Base-by-base conservation (phyloP, 1,284 basidiomycete species). In the Ganoderma leucocontextum region DNA sequence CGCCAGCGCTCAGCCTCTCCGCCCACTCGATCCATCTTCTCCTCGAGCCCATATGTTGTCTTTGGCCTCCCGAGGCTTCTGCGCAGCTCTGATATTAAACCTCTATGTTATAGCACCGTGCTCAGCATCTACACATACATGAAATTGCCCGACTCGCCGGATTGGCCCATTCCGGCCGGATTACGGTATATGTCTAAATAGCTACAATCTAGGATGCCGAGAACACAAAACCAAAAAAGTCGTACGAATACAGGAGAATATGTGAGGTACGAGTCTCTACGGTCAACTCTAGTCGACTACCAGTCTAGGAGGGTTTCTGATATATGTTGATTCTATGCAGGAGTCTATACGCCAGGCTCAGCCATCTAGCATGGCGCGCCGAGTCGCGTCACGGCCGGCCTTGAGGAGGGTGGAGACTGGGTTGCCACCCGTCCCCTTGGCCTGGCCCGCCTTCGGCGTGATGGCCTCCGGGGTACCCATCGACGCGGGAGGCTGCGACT, bases 341-440 rank as follows among this genome's bases (percentile, higher is more conserved):
- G 39, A 19, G 6, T 35, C 59, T 53, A 57, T 42, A 60, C 38
- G 66, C 67, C n/a, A 22, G 8, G 36, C 38, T 39, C n/a, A 60
- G 5, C 64, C 62, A 70, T 81, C 85, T 70, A 91, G 71, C 65
- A 85, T 78, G 12, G 95, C 86, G n/a, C 90, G 88, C 62, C 82
- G 80, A 9, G 96, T 98, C 39, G 96, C 93, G 75, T 97, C 95
- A 68, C 96, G 86, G 35, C 94, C 95, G 17, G 92, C 89, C 80
- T 97, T 98, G 71, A 98, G 84, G 63, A 97, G 87, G 35, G 88
- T 81, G 19, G 94, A 88, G 33, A 98, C 82, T 63, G 92, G 90
- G 69, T 91, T 97, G 5, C 96, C 96, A 25, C 96, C 96, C 0
- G 96, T 98, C 0, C 96, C 96, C 70, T 89, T 85, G 66, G 91